Percentiles rank a stretch among this genome's conserved stretches.
These are phyloP conservation scores for Musa acuminata DNA, from an alignment of 176 grass and related monocot species.

Conservation along the genomic window DNA sequence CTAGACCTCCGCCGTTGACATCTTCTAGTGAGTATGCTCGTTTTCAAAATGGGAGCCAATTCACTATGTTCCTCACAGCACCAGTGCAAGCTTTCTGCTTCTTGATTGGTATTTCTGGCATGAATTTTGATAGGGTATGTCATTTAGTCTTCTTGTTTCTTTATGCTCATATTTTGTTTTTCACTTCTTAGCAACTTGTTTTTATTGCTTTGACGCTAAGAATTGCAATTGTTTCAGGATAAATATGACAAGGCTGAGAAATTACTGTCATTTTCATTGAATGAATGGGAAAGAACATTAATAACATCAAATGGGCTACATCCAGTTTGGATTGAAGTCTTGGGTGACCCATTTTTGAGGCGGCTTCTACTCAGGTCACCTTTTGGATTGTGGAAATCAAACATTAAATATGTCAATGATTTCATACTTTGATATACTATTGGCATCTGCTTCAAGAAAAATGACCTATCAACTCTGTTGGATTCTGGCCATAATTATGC, in stretches of 20 bases:
- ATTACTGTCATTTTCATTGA: conserved; percentile 52
- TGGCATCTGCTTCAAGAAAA: neutral
- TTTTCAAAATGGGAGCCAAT: conserved; percentile 57
- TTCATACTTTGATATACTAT: neutral
- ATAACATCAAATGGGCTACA: conserved; percentile 56
- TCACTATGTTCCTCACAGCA: conserved; percentile 91
- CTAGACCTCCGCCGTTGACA: conserved; percentile 33
- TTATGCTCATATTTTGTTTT: conserved; percentile 4
- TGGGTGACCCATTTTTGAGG: conserved; percentile 77
- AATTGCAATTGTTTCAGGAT: conserved; percentile 33
- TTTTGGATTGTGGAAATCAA: neutral
- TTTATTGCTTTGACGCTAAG: conserved; percentile 13
- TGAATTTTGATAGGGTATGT: conserved; percentile 50
- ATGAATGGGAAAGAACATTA: conserved; percentile 53
- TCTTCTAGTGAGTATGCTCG: conserved; percentile 44
- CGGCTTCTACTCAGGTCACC: conserved; percentile 75
- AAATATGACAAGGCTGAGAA: conserved; percentile 69
- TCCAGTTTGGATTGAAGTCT: conserved; percentile 72
- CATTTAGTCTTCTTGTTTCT: conserved; percentile 7
- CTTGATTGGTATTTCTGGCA: conserved; percentile 51
- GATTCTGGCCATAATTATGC: neutral
- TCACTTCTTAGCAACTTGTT: neutral
- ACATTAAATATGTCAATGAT: neutral
- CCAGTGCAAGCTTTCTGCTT: conserved; percentile 92
- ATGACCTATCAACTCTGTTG: neutral